A percentile compares a stretch with the other conserved stretches of the same genome.
These are phyloP conservation scores for Rhodotorula sp. DNA, from an alignment of 1,284 basidiomycete genomes.

Conservation along the genomic window DNA sequence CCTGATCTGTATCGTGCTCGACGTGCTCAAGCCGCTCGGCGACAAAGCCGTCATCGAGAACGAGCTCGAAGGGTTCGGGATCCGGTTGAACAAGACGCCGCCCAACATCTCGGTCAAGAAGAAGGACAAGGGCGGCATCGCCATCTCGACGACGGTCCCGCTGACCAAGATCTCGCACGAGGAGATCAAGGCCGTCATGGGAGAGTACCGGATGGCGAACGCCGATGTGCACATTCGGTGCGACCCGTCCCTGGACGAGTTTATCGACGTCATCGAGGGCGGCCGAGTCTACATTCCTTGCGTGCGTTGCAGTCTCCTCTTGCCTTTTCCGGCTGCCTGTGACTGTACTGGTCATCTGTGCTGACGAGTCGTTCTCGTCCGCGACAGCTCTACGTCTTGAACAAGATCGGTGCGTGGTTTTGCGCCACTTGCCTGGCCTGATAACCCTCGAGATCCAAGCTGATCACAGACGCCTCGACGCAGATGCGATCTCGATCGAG, in stretches of 20 bases:
- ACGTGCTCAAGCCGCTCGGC: conserved; percentile 92
- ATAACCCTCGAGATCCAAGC: not conserved
- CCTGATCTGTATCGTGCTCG: conserved; percentile 96
- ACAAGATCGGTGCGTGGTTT: conserved; percentile 70
- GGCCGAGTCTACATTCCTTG: conserved; percentile 83
- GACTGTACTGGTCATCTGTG: not conserved
- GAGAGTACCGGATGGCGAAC: conserved; percentile 84
- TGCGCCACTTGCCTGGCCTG: too few species aligned
- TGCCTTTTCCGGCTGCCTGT: not conserved
- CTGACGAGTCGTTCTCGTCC: too few species aligned
- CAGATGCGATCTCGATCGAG: conserved; percentile 85
- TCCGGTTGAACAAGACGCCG: conserved; percentile 91
- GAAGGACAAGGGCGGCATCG: conserved; percentile 85
- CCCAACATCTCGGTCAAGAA: conserved; percentile 75
- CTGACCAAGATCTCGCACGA: conserved; percentile 95
- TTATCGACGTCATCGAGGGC: conserved; percentile 76
- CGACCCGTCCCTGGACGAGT: conserved; percentile 89
- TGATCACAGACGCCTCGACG: not conserved
- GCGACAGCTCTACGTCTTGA: conserved; percentile 55
- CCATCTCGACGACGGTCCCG: conserved; percentile 92
- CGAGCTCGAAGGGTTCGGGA: conserved; percentile 53
- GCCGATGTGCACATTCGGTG: conserved; percentile 93
- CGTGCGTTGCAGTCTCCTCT: not conserved
- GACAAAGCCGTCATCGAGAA: conserved; percentile 68
- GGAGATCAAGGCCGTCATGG: conserved; percentile 92